Evolutionary conservation across 2,329 filamentous ascomycete species (phyloP), one percentile per base, ranked within the genome.

Genomic region (Aphanocladium album): DNA sequence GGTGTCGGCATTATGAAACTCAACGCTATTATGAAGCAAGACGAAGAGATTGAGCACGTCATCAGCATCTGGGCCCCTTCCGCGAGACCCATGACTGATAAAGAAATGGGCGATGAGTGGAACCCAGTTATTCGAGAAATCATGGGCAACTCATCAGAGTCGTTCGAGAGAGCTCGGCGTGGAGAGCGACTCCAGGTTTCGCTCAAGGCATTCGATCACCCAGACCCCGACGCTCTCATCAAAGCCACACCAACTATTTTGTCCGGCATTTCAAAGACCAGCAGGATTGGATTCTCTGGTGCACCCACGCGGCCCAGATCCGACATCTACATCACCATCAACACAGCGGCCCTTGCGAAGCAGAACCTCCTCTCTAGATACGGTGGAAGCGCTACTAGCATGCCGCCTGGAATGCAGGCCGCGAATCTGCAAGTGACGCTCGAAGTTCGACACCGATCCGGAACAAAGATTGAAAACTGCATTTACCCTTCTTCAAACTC

Each of bases 281-380:
- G 82, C 68, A 95, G 95, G 72, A 93, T 98, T 73, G 95, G 93
- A 2, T 98, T 99, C 72, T 91, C 93, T 3, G 93, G 93, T 14
- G 93, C 93, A 1, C 93, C 95, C 0, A 92, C 89, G 0, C 93
- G 91, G 71, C 82, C 89, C 17, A 83, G 96, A 67, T 97, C 92
- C 12, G 96, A 99, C 72, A 98, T 99, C 55, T 99, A 99, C 71
- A 75, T 99, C 49, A 97, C 92, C 0, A 75, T 99, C 52, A 86
- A 87, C 61, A 87, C 91, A 64, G 90, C 91, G 0, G 81, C 87
- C n/a, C 79, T 99, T 25, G 87, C 89, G 19, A 86, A 87, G 61
- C 91, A 96, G 68, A 87, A 89, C 37, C 72, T 88, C 0, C 72
- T 89, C n/a, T 88, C 85, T 8, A 78, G 85, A n/a, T 84, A 78